Base-by-base conservation (phyloP, 495 filamentous ascomycete species). In the Evansstolkia leycettana region DNA sequence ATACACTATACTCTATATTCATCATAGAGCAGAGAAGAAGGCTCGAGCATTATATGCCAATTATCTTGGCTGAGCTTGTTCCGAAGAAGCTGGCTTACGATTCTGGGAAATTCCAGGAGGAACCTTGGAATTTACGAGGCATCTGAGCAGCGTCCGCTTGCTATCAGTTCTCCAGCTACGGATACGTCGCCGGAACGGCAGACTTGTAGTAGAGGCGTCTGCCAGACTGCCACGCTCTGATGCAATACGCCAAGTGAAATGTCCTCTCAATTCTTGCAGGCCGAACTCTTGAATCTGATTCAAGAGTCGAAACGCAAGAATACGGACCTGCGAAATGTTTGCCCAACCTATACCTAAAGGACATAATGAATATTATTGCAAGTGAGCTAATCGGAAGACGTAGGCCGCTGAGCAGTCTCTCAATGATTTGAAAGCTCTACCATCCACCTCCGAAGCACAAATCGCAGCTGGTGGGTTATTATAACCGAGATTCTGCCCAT, bases 241-340 rank as follows among this genome's bases (percentile, higher is more conserved):
- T 50, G 34, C 41, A 43, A 35, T 45, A 26, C 34, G 30, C 29
- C 30, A 41, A 45, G 52, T 48, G 54, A 72, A 52, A 98, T 98
- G 90, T 94, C 85, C 50, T 77, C 87, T 38, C 85, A 92, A 66
- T 75, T 96, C 38, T 72, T 98, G 43, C 80, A 79, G 45, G 75
- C 80, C 32, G 90, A 98, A 69, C 78, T 98, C 45, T 70, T 80
- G 47, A 93, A 82, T 59, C 73, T 98, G 46, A 82, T 95, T 35
- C 88, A 94, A 52, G 90, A 98, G 56, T 88, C 86, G 47, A 94
- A 92, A 57, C 75, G 88, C 42, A 96, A 92, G 60, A 78, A 94
- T 56, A 69, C 75, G 35, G 90, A 96, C 42, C 59, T 98, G 27
- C 74, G 84, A 67, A 80, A 80, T 72, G 86, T 88, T 51, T 40